A percentile compares a stretch with the other conserved stretches of the same genome.
These are phyloP conservation scores for Kluyveromyces aestuarii DNA, from an alignment of 805 yeast species.

Conservation along the genomic window DNA sequence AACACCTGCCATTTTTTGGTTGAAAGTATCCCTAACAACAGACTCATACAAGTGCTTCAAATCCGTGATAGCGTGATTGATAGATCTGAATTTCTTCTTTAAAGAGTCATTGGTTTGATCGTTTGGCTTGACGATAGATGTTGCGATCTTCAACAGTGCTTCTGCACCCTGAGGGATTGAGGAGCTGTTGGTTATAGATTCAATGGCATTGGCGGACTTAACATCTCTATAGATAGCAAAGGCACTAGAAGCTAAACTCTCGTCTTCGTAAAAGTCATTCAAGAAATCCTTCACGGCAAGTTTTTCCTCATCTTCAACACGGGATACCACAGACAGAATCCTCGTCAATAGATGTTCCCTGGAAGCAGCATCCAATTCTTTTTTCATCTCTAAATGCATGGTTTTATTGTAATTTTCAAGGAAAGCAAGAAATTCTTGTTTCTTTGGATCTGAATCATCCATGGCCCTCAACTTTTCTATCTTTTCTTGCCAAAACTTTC, in stretches of 20 bases:
- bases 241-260: slow-evolving; percentile 14
- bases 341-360: slow-evolving; percentile 39
- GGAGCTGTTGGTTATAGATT: background rate
- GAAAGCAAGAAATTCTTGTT: slow-evolving; percentile 16
- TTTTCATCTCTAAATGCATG: slow-evolving; percentile 14
- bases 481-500: slow-evolving; percentile 20
- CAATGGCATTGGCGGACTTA: slow-evolving; percentile 12
- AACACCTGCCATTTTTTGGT: slow-evolving; percentile 13
- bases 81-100: slow-evolving; percentile 19
- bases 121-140: slow-evolving; percentile 12
- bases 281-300: slow-evolving; percentile 28
- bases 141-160: slow-evolving; percentile 10
- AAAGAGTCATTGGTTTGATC: slow-evolving; percentile 16
- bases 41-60: slow-evolving; percentile 25
- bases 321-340: slow-evolving; percentile 28
- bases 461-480: slow-evolving; percentile 14
- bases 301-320: slow-evolving; percentile 12
- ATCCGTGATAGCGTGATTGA: slow-evolving; percentile 19
- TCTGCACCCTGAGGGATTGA: slow-evolving; percentile 7
- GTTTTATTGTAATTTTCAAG: slow-evolving; percentile 18
- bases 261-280: slow-evolving; percentile 28
- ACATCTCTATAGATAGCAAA: slow-evolving; percentile 17
- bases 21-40: slow-evolving; percentile 15
- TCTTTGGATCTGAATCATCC: slow-evolving; percentile 20
- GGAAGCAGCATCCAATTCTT: slow-evolving; percentile 28